Evolutionary conservation across 306 rosid species (phyloP), one percentile per base, ranked within the genome.

Genomic region (Vigna unguiculata): DNA sequence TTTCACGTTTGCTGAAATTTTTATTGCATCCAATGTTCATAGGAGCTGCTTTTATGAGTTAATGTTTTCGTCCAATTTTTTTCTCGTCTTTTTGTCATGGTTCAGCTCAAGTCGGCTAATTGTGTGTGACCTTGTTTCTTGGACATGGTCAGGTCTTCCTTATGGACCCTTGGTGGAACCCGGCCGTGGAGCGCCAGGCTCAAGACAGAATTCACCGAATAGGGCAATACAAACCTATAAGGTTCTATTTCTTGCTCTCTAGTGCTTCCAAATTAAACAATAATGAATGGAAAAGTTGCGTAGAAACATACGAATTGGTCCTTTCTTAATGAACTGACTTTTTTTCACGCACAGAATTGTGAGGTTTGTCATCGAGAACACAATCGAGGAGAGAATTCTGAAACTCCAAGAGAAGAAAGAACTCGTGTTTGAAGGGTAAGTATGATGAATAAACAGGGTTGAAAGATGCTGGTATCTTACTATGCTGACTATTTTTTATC

Each of bases 141-240:
- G 74, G 68, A 72, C 61, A 62, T 74, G 14, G 15, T 25, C 80
- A 93, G 97, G 97, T 95, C 40, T 95, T 95, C 85, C 85, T 95
- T 79, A 95, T 95, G 97, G 97, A 95, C 76, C 98, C 96, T 9
- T 95, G 98, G 98, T 95, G 97, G 98, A 95, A 95, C 84, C 96
- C 98, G 0, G 98, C 97, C 0, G 96, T 95, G 58, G 96, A 95
- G 91, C 90, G 89, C 48, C 97, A 92, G 86, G 93, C 98, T 62
- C 96, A 95, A 82, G 97, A 95, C 80, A 89, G 98, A 83, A 95
- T 92, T 80, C 97, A 95, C 72, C 83, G 98, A 38, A 94, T 94
- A 67, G 97, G 98, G 81, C 98, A 94, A 83, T 90, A 85, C 69
- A 94, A 92, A 76, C 98, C 97, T 25, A 90, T 92, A 82, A 95